These are phyloP conservation scores for Diaporthe eres DNA, from an alignment of 2,329 filamentous ascomycete genomes.

Conservation along the genomic window DNA sequence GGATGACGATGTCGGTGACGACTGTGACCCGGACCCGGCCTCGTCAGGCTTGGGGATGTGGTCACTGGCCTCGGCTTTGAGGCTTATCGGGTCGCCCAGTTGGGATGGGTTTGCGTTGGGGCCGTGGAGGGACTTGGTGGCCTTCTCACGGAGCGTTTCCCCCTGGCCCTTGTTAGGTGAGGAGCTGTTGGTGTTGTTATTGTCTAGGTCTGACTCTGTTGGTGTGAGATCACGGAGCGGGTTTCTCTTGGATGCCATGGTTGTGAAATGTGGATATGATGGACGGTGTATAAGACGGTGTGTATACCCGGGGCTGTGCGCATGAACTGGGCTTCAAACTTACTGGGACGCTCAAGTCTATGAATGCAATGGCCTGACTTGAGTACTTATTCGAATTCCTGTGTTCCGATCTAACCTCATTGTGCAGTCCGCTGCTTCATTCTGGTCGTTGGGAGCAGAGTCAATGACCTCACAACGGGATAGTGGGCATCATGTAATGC, in stretches of 20 bases:
- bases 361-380: neutral
- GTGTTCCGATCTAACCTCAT: neutral
- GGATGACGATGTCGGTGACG: neutral
- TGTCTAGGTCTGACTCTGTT: slow-evolving; percentile 38
- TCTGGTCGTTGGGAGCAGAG: neutral
- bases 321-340: neutral
- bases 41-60: slow-evolving; percentile 24
- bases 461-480: slow-evolving; percentile 39
- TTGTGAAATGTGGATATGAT: neutral
- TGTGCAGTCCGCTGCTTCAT: neutral
- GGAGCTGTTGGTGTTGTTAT: neutral
- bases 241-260: slow-evolving; percentile 37
- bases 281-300: neutral
- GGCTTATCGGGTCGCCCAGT: slow-evolving; percentile 31
- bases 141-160: slow-evolving; percentile 39
- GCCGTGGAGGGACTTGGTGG: slow-evolving; percentile 22
- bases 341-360: neutral
- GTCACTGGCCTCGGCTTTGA: slow-evolving; percentile 34
- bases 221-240: slow-evolving; percentile 39
- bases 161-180: neutral
- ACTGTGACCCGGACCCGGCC: neutral
- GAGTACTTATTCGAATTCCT: slow-evolving; percentile 4
- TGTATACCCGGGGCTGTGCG: neutral
- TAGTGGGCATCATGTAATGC: neutral
- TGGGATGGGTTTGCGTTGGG: slow-evolving; percentile 35